Evolutionary conservation across 805 yeast genomes (phyloP).

Genomic region (Yamadazyma phyllophila): DNA sequence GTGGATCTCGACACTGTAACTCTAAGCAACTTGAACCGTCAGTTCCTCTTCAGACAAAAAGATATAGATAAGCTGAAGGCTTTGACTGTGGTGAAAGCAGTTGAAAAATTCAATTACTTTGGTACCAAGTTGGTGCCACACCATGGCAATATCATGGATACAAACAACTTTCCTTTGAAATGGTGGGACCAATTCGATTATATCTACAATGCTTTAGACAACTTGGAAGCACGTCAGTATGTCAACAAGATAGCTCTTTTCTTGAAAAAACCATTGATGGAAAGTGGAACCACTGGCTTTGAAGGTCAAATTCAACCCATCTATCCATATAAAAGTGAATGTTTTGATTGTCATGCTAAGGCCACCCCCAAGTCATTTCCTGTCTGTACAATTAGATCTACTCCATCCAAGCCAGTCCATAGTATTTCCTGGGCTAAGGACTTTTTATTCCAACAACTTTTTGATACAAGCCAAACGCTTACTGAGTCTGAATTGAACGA

Average conservation of each 20-base stretch:
- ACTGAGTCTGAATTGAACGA: slow-evolving; percentile 24
- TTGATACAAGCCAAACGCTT: slow-evolving; percentile 46
- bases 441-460: slow-evolving; percentile 78
- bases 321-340: slow-evolving; percentile 76
- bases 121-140: slow-evolving; percentile 67
- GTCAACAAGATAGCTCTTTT: slow-evolving; percentile 83
- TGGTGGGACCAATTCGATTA: slow-evolving; percentile 76
- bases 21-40: slow-evolving; percentile 86
- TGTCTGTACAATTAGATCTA: slow-evolving; percentile 93
- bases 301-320: slow-evolving; percentile 95
- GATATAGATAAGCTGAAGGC: slow-evolving; percentile 91
- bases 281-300: slow-evolving; percentile 93
- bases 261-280: slow-evolving; percentile 74
- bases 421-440: slow-evolving; percentile 98
- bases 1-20: slow-evolving; percentile 97
- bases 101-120: slow-evolving; percentile 62
- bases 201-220: slow-evolving; percentile 91
- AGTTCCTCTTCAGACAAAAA: slow-evolving; percentile 82
- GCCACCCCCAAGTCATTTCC: slow-evolving; percentile 90
- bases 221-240: slow-evolving; percentile 85
- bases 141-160: slow-evolving; percentile 86
- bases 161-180: slow-evolving; percentile 59
- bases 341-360: slow-evolving; percentile 88
- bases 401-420: slow-evolving; percentile 95
- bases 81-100: slow-evolving; percentile 79